Evolutionary conservation across 805 yeast genomes (phyloP), one percentile per base, ranked within the genome.

Genomic region (Candida ortonii): DNA sequence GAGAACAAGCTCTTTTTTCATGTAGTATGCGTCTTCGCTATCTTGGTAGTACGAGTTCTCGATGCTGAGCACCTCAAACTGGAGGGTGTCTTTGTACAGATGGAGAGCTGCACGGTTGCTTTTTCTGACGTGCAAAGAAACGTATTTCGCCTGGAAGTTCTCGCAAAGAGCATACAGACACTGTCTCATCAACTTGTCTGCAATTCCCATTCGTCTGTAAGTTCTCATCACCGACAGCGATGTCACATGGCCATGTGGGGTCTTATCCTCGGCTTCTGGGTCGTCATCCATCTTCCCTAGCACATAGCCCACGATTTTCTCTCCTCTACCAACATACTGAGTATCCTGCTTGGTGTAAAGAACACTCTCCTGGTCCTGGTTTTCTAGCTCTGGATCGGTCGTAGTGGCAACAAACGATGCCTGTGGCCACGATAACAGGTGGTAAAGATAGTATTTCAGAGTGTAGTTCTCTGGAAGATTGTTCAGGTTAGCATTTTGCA

Each of bases 261-360:
- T 72, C 49, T 77, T 78, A 43, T 79, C 84, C 25, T 70, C 78
- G 6, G 50, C 37, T 11, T 57, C 60, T 21, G 89, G 88, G 52
- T 88, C 96, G 58, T 89, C 97, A 51, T 93, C 96, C 95, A 93
- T 85, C 61, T 93, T 93, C 1, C 95, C 95, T 46, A 93, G 67
- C 4, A 87, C 97, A 55, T 93, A 93, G 5, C 97, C 98, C n/a
- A 93, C 95, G 21, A 93, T 73, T 49, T 85, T 82, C 55, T 85
- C 95, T 18, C 82, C 81, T 13, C 70, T 68, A 12, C 65, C 66
- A 30, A 80, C 73, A 54, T 82, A 82, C 20, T 86, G 74, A 16
- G 52, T 40, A 34, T 60, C 64, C 14, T 28, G 37, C 29, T 60
- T 59, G 5, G 36, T 38, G 9, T 33, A 36, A 51, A 21, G 25